Conservation (phyloP, 176 grass and related monocot genomes). For the Musa itinerans region DNA sequence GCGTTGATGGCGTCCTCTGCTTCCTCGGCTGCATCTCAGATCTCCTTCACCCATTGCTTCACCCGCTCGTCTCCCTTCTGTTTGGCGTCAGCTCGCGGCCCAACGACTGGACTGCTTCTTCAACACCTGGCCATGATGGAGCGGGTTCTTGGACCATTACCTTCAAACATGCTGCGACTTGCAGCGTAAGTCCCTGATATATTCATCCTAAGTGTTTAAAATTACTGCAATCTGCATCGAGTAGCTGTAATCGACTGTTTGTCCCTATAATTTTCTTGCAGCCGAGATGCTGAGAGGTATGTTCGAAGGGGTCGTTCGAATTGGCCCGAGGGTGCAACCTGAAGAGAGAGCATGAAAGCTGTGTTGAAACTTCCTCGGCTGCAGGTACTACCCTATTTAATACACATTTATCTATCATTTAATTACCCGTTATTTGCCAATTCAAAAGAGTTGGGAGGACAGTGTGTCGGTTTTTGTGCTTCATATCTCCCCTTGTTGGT, state of each 20-base stretch:
- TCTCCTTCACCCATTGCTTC: no score
- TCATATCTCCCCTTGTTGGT: no score
- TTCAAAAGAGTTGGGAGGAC: no score
- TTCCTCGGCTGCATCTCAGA: no score
- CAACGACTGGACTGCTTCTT: no score
- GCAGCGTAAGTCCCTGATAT: conserved; percentile 21
- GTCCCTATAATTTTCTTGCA: conserved; percentile 21
- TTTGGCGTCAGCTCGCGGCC: no score
- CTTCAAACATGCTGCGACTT: conserved; percentile 27
- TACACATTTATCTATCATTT: not conserved
- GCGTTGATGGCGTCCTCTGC: no score
- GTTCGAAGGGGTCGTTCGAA: conserved; percentile 68
- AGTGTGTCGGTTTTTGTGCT: no score
- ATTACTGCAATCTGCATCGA: not conserved
- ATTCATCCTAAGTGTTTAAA: not conserved
- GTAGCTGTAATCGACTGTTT: not conserved
- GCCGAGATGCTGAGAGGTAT: conserved; percentile 61
- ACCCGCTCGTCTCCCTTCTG: no score
- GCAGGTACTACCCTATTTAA: conserved; percentile 31
- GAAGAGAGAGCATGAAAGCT: conserved; percentile 71
- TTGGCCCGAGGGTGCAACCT: conserved; percentile 78
- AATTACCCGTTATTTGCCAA: no score
- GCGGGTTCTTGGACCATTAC: conserved; percentile 31
- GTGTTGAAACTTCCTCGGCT: conserved; percentile 60
- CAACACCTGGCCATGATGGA: conserved; percentile 49